phyloP scores from a whole-genome alignment of 805 yeast species.

The Saccharomycopsis malanga region DNA sequence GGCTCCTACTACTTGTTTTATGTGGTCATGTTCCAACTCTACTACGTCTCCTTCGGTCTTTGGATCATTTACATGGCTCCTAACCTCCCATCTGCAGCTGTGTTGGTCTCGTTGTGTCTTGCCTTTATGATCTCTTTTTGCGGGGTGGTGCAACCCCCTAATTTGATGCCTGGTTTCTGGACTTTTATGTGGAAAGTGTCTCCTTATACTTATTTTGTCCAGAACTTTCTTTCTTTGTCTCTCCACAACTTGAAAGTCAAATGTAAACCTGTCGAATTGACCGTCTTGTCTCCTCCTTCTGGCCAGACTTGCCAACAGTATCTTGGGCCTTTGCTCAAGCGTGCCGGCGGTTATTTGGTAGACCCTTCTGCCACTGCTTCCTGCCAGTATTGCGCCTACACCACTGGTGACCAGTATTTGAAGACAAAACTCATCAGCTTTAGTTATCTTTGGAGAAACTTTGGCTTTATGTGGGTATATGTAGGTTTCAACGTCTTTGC shows the following conservation, averaged over 20 bases:
- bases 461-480: constrained; percentile 56
- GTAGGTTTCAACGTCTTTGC: constrained; percentile 44
- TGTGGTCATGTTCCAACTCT: constrained; percentile 43
- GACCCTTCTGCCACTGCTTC: constrained; percentile 42
- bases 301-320: constrained; percentile 62
- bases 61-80: constrained; percentile 53
- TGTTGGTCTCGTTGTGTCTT: constrained; percentile 47
- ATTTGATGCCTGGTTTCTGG: constrained; percentile 72
- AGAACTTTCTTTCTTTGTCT: constrained; percentile 42
- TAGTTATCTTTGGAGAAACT: constrained; percentile 54
- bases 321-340: constrained; percentile 36
- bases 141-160: constrained; percentile 50
- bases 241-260: constrained; percentile 45
- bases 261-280: constrained; percentile 45
- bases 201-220: constrained; percentile 66
- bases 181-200: constrained; percentile 71
- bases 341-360: constrained; percentile 48
- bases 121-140: constrained; percentile 57
- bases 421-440: constrained; percentile 37
- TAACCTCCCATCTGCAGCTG: constrained; percentile 60
- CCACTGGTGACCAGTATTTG: constrained; percentile 43
- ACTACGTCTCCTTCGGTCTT: constrained; percentile 46
- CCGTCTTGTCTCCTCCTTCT: constrained; percentile 43
- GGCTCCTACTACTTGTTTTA: constrained; percentile 47
- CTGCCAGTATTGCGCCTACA: constrained; percentile 45